Evolutionary conservation across 495 filamentous ascomycete species (phyloP).

Genomic region (Hypoxylon lienhwacheense): DNA sequence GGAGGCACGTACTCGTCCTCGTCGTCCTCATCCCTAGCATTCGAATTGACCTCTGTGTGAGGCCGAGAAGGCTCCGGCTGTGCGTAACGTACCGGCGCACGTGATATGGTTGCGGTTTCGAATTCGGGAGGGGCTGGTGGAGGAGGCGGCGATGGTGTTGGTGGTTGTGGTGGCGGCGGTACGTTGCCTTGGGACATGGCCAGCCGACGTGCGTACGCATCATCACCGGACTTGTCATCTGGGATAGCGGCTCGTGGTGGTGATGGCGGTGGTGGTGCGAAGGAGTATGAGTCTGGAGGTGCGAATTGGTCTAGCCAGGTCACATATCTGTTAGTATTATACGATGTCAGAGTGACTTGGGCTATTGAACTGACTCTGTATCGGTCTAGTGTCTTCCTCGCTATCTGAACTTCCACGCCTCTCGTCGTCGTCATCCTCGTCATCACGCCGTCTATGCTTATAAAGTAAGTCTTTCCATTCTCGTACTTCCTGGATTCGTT

Average conservation of each 20-base stretch:
- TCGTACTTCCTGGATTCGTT: slow-evolving; percentile 73
- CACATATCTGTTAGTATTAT: slow-evolving; percentile 34
- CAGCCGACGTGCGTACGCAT: slow-evolving; percentile 68
- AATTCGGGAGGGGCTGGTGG: slow-evolving; percentile 51
- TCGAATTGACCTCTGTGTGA: slow-evolving; percentile 36
- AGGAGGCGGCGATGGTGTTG: slow-evolving; percentile 55
- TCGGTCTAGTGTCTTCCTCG: slow-evolving; percentile 55
- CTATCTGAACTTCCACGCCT: slow-evolving; percentile 54
- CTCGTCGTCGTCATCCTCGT: slow-evolving; percentile 45
- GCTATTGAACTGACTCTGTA: slow-evolving; percentile 50
- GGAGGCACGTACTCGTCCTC: slow-evolving; percentile 53
- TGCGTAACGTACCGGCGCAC: slow-evolving; percentile 82
- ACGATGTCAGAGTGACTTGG: background rate
- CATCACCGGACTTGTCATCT: slow-evolving; percentile 67
- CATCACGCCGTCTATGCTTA: slow-evolving; percentile 63
- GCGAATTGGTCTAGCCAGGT: slow-evolving; percentile 64
- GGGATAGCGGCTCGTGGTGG: slow-evolving; percentile 48
- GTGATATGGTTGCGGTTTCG: slow-evolving; percentile 65
- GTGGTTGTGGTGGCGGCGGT: slow-evolving; percentile 40
- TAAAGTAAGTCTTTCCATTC: slow-evolving; percentile 91
- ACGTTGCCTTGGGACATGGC: slow-evolving; percentile 52
- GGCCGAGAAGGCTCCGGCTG: slow-evolving; percentile 60
- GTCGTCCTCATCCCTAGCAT: slow-evolving; percentile 56
- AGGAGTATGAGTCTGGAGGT: slow-evolving; percentile 65
- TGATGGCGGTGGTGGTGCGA: slow-evolving; percentile 69